These are phyloP conservation scores for Tuber umbilicatum DNA, from an alignment of 495 filamentous ascomycete species.

Conservation along the genomic window DNA sequence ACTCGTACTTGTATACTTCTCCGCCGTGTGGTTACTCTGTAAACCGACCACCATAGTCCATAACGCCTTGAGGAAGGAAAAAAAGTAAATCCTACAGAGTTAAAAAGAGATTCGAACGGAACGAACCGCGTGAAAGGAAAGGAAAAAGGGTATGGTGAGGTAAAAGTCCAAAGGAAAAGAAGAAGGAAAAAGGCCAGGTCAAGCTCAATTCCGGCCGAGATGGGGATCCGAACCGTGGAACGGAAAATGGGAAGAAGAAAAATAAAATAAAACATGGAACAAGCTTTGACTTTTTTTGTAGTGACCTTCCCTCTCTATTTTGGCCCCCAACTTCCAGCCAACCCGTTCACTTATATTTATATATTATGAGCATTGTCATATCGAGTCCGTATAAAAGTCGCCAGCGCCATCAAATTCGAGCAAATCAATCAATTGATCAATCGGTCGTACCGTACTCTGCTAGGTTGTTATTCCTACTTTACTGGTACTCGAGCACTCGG, in stretches of 20 bases:
- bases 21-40: background rate
- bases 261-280: background rate
- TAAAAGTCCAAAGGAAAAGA: no score
- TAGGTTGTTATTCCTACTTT: background rate
- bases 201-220: background rate
- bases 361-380: background rate
- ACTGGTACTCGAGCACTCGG: no score
- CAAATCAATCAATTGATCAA: conserved; percentile 2
- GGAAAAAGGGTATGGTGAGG: no score
- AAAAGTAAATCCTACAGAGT: background rate
- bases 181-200: no score
- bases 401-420: background rate
- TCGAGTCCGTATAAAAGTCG: background rate
- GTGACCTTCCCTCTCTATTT: background rate
- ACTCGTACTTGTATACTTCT: background rate
- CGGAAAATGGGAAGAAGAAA: background rate
- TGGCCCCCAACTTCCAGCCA: background rate
- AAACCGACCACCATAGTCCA: background rate
- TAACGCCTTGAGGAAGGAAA: background rate
- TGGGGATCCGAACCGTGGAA: conserved; percentile 34
- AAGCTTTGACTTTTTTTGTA: background rate
- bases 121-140: conserved; percentile 26
- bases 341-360: background rate
- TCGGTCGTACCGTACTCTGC: background rate
- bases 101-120: conserved; percentile 14